Evolutionary conservation across 768 basidiomycete genomes (phyloP), one percentile per base, ranked within the genome.

Genomic region (Pisolithus albus): DNA sequence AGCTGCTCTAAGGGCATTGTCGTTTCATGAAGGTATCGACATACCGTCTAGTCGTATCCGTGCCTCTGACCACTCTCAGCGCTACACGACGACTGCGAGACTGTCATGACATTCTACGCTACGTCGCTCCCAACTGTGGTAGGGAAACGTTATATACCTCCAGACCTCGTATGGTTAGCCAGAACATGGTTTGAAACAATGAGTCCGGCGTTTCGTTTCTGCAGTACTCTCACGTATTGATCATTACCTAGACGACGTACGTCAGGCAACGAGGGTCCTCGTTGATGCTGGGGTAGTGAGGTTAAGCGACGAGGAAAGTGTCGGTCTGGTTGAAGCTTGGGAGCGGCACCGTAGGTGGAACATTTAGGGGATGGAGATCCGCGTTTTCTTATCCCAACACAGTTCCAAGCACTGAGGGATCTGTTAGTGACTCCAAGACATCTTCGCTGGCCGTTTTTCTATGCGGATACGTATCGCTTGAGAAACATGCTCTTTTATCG

Each of bases 91-190:
- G 75, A 75, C 26, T 84, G 85, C 15, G 84, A 80, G 54, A 83
- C 85, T 1, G 80, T 90, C 19, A 84, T 88, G 54, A 77, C 85
- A 0, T 95, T 89, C 64, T 96, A 92, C 65, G 77, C 85, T 0
- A 78, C 84, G 0, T 84, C 88, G 2, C 71, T 97, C 26, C 75
- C 79, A 1, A 71, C 78, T 16, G 70, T 70, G 7, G 76, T 90
- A 11, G 89, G 89, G 1, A 59, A 71, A 0, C 61, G 65, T 2
- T 94, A 83, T 60, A 74, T 80, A 48, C 64, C 80, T 5, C 88
- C 94, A 0, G 84, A 82, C 54, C 72, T 96, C 5, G 75, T 82
- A 2, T 83, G 79, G 58, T 74, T 96, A 41, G 89, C 86, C 7
- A 72, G 70, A 16, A 78, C 77, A 58, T 95, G 92, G 84, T 80